A percentile compares a stretch with the other conserved stretches of the same genome.
Conservation (phyloP, 768 basidiomycete genomes). For the Collybia mongolica region DNA sequence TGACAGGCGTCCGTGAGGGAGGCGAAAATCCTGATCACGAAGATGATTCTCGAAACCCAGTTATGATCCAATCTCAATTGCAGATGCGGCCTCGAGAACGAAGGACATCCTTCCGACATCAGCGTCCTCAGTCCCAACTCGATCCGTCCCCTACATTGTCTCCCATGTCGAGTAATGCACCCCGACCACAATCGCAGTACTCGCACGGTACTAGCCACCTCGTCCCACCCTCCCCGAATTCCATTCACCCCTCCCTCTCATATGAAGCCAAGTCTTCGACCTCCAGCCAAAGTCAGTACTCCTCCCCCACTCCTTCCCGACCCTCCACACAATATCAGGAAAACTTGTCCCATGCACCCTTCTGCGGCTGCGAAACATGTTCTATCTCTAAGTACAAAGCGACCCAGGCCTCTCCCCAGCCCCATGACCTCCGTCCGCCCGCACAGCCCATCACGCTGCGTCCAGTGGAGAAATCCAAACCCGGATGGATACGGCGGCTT, state of each 20-base stretch:
- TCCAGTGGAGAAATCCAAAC: slow-evolving; percentile 50
- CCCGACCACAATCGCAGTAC: slow-evolving; percentile 21
- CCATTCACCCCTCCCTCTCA: slow-evolving; percentile 17
- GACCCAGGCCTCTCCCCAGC: slow-evolving; percentile 22
- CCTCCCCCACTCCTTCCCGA: slow-evolving; percentile 26
- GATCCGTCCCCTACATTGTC: slow-evolving; percentile 1
- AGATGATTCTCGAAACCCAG: slow-evolving; percentile 10
- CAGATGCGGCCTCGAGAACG: slow-evolving; percentile 30
- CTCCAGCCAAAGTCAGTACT: slow-evolving; percentile 17
- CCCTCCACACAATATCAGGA: slow-evolving; percentile 16
- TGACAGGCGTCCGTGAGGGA: slow-evolving; percentile 33
- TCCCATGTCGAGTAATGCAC: slow-evolving; percentile 6
- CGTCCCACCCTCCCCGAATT: slow-evolving; percentile 26
- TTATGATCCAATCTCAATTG: slow-evolving; percentile 11
- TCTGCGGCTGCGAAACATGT: slow-evolving; percentile 67
- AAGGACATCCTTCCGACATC: slow-evolving; percentile 32
- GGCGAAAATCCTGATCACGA: slow-evolving; percentile 18
- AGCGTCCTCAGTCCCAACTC: slow-evolving; percentile 14
- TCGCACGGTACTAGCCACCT: slow-evolving; percentile 45
- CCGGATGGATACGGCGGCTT: slow-evolving; percentile 71
- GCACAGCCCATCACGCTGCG: slow-evolving; percentile 44
- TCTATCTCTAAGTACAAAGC: slow-evolving; percentile 56
- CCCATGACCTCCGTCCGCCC: slow-evolving; percentile 37
- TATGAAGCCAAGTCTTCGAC: slow-evolving; percentile 11
- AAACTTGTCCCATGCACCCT: slow-evolving; percentile 50